These are phyloP conservation scores for Candida rishiriensis DNA, from an alignment of 805 yeast genomes.

Conservation along the genomic window DNA sequence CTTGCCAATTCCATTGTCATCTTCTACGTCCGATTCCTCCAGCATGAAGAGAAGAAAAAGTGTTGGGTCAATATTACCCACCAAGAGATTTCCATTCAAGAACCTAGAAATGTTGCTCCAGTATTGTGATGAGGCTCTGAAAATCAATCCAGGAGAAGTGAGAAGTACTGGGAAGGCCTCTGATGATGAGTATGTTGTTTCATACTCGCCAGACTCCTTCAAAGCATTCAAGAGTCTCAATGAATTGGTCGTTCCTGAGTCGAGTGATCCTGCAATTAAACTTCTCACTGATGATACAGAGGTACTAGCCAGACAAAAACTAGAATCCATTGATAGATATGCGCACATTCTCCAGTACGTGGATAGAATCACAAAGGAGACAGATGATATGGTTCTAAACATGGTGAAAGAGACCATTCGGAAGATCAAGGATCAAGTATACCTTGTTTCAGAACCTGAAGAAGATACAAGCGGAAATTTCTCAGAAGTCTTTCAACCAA, in stretches of 20 bases:
- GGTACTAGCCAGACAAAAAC: slow-evolving; percentile 53
- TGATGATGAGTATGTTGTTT: slow-evolving; percentile 27
- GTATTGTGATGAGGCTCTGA: slow-evolving; percentile 69
- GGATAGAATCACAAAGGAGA: slow-evolving; percentile 72
- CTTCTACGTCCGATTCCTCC: slow-evolving; percentile 16
- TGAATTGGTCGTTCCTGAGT: slow-evolving; percentile 38
- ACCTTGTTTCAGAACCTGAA: slow-evolving; percentile 16
- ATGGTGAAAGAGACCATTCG: slow-evolving; percentile 61
- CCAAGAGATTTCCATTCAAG: slow-evolving; percentile 56
- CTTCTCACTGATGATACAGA: slow-evolving; percentile 66
- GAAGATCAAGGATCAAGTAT: slow-evolving; percentile 40
- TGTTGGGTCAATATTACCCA: slow-evolving; percentile 37
- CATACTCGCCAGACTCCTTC: slow-evolving; percentile 57
- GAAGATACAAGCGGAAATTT: slow-evolving; percentile 10
- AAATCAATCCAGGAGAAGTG: slow-evolving; percentile 68
- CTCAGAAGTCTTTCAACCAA: slow-evolving; percentile 4
- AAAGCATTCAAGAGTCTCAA: slow-evolving; percentile 46
- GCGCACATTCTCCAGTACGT: slow-evolving; percentile 73
- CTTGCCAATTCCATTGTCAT: slow-evolving; percentile 35
- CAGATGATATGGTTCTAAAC: slow-evolving; percentile 60
- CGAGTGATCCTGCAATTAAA: slow-evolving; percentile 62
- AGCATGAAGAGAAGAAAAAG: slow-evolving; percentile 32
- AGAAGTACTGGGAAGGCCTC: slow-evolving; percentile 20
- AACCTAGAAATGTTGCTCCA: slow-evolving; percentile 54
- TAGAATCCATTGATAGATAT: slow-evolving; percentile 64